Evolutionary conservation across 2,329 filamentous ascomycete species (phyloP).

Genomic region (Rutstroemia sp.): DNA sequence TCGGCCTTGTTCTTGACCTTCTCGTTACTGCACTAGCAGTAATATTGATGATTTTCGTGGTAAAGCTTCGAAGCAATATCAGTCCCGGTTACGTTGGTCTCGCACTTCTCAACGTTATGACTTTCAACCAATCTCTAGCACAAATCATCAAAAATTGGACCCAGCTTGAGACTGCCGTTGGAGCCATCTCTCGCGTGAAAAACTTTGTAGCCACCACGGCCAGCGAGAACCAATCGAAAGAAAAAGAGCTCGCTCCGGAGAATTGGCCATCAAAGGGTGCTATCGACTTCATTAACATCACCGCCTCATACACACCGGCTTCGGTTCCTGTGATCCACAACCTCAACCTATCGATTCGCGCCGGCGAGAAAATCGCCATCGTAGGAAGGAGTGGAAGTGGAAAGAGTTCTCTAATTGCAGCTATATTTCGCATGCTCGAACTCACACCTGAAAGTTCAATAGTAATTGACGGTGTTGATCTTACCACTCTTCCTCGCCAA

Average conservation of each 20-base stretch:
- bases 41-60: slow-evolving; percentile 30
- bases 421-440: slow-evolving; percentile 44
- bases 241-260: slow-evolving; percentile 12
- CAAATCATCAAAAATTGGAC: slow-evolving; percentile 24
- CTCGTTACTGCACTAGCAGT: slow-evolving; percentile 25
- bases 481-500: slow-evolving; percentile 36
- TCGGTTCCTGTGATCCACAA: slow-evolving; percentile 14
- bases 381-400: slow-evolving; percentile 41
- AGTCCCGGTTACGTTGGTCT: slow-evolving; percentile 26
- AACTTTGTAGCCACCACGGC: slow-evolving; percentile 13
- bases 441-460: slow-evolving; percentile 34
- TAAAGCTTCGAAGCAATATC: slow-evolving; percentile 25
- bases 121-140: slow-evolving; percentile 21
- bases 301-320: slow-evolving; percentile 26
- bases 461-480: slow-evolving; percentile 40
- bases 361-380: slow-evolving; percentile 42
- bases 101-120: slow-evolving; percentile 26
- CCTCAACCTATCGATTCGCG: slow-evolving; percentile 40
- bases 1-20: slow-evolving; percentile 36
- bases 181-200: slow-evolving; percentile 21
- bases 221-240: slow-evolving; percentile 15
- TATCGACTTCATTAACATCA: slow-evolving; percentile 30
- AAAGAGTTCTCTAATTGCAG: slow-evolving; percentile 38
- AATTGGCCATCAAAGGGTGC: slow-evolving; percentile 23
- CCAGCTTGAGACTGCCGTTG: slow-evolving; percentile 23